Percentiles rank a stretch among this genome's conserved stretches.
phyloP scores from a whole-genome alignment of 2,329 filamentous ascomycete genomes.

The Myriangium duriaei region DNA sequence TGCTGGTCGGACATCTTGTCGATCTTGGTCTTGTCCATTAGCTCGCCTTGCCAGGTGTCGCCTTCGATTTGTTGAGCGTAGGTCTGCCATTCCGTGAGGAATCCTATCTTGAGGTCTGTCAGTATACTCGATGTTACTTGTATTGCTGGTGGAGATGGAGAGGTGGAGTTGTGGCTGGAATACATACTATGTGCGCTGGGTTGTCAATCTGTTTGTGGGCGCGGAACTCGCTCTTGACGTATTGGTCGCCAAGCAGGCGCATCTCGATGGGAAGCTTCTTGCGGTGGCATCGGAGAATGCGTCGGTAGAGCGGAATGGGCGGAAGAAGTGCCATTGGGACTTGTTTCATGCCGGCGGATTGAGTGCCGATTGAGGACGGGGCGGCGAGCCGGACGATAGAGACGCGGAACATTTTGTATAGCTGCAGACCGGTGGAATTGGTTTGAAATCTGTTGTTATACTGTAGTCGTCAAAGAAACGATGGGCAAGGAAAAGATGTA shows the following conservation, averaged over 20 bases:
- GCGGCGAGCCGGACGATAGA: slow-evolving; percentile 18
- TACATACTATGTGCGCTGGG: slow-evolving; percentile 70
- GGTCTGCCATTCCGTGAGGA: slow-evolving; percentile 90
- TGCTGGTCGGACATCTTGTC: slow-evolving; percentile 96
- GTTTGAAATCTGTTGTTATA: too few species aligned
- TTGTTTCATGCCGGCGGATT: slow-evolving; percentile 26
- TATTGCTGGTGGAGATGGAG: too few species aligned
- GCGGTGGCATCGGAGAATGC: slow-evolving; percentile 75
- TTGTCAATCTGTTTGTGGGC: slow-evolving; percentile 77
- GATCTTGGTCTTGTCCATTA: slow-evolving; percentile 69
- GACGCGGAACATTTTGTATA: background rate
- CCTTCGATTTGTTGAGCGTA: slow-evolving; percentile 91
- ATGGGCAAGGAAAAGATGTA: background rate
- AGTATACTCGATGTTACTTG: background rate
- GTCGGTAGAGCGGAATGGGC: slow-evolving; percentile 78
- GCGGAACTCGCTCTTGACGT: slow-evolving; percentile 85
- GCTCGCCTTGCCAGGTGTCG: slow-evolving; percentile 71
- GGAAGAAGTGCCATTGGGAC: slow-evolving; percentile 61
- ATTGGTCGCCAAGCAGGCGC: slow-evolving; percentile 79
- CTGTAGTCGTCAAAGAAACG: background rate
- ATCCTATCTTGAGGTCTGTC: slow-evolving; percentile 59
- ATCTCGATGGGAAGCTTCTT: slow-evolving; percentile 59
- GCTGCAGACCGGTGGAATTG: too few species aligned
- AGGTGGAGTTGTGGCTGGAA: background rate
- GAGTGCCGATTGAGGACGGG: slow-evolving; percentile 21